These are phyloP conservation scores for Albifimbria verrucaria DNA, from an alignment of 2,329 filamentous ascomycete species.

Conservation along the genomic window DNA sequence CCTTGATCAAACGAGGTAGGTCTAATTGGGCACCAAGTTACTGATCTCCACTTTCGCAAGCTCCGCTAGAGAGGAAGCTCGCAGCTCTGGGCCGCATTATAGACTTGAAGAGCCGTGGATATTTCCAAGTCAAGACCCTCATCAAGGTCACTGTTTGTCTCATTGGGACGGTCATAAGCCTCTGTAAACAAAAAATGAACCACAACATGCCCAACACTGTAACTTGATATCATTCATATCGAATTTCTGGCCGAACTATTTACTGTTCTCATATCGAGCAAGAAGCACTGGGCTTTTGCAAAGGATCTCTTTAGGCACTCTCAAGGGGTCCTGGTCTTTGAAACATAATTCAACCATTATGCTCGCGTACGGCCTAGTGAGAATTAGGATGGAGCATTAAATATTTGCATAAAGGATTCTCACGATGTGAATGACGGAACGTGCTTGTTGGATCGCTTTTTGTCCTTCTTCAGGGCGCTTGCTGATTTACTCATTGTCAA, in stretches of 20 bases:
- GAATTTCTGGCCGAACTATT: neutral
- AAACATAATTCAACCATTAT: neutral
- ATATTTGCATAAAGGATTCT: neutral
- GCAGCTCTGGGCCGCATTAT: neutral
- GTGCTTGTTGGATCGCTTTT: neutral
- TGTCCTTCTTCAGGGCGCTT: neutral
- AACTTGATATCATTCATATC: neutral
- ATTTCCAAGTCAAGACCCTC: neutral
- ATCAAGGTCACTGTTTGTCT: neutral
- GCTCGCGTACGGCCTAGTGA: neutral
- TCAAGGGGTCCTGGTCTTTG: neutral
- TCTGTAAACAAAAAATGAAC: neutral
- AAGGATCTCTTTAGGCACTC: neutral
- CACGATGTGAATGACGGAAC: neutral
- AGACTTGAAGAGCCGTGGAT: neutral
- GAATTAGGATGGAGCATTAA: neutral
- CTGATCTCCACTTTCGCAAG: neutral
- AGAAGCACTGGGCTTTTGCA: neutral
- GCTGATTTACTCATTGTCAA: neutral
- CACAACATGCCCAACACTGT: neutral
- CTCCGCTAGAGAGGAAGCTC: neutral
- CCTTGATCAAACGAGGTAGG: neutral
- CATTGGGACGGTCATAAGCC: neutral
- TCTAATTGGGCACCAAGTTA: neutral
- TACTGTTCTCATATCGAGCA: neutral